Base-by-base conservation (phyloP, 306 rosid species). In the Begonia fuchsioides region DNA sequence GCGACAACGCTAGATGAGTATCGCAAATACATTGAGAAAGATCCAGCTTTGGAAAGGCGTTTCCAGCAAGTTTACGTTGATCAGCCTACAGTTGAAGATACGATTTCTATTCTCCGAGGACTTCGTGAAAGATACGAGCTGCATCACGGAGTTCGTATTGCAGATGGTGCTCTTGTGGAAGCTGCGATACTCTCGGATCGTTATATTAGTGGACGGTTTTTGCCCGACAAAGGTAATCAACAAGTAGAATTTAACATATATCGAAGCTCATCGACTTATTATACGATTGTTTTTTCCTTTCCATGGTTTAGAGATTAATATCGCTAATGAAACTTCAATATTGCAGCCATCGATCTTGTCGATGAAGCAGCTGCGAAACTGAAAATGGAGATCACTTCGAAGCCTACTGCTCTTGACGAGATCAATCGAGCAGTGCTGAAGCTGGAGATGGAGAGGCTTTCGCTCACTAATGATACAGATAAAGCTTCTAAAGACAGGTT, bases 281-380 rank as follows among this genome's bases (percentile, higher is more conserved):
- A 10, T 41, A 41, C 10, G 13, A 41, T 41, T 41, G 44, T 41
- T 1, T 41, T 10, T 41, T 13, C 12, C 44, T 41, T 41, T 41
- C 12, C 13, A 3, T 41, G 13, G 44, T 41, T 41, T 11, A 10
- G 44, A 13, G 13, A 13, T 41, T 38, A 49, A 40, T 17, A 56
- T 7, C 60, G 18, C 62, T 66, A 19, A 56, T 55, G 47, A 45
- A 59, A 15, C 48, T 63, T 62, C 44, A 46, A 12, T 54, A 61
- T 72, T 61, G 54, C 85, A 90, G 98, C 98, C 63, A 90, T 90
- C 54, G 98, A 90, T 75, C 68, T 90, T 50, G 98, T 85, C 63
- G 98, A 90, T 56, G 98, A 90, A 76, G 98, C 98, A 38, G 98
- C 98, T 48, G 98, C 98, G 13, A 90, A 90, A 70, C 68, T 90